Percentiles rank a stretch among this genome's conserved stretches.
phyloP scores from a whole-genome alignment of 2,329 filamentous ascomycete species.

The Aspergillus melleus region DNA sequence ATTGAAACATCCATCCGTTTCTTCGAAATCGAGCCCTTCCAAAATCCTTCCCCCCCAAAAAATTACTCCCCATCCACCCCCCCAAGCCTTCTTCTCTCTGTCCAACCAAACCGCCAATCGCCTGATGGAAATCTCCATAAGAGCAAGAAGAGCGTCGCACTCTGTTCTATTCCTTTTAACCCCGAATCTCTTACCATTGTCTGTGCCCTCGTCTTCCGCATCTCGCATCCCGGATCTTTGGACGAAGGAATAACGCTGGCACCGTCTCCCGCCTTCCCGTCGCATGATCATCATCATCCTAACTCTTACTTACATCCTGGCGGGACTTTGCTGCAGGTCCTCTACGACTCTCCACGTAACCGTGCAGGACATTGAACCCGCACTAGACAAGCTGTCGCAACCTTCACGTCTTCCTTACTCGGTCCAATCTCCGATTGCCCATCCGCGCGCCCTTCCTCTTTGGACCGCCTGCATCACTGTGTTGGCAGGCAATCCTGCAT shows the following conservation, averaged over 20 bases:
- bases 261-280: conserved; percentile 16
- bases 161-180: conserved; percentile 1
- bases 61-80: background rate
- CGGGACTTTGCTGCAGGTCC: conserved; percentile 27
- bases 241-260: conserved; percentile 16
- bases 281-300: conserved; percentile 25
- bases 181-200: background rate
- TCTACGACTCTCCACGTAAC: conserved; percentile 36
- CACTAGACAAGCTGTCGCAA: conserved; percentile 24
- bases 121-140: conserved; percentile 7
- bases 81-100: conserved; percentile 1
- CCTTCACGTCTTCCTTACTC: conserved; percentile 25
- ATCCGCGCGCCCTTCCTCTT: conserved; percentile 29
- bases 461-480: conserved; percentile 38
- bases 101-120: conserved; percentile 1
- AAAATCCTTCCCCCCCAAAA: conserved; percentile 21
- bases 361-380: conserved; percentile 31
- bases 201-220: conserved; percentile 10
- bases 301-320: conserved; percentile 24
- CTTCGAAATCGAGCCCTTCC: conserved; percentile 26
- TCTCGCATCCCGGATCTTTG: conserved; percentile 7
- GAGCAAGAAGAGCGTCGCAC: background rate
- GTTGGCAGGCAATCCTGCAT: conserved; percentile 37
- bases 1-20: conserved; percentile 28
- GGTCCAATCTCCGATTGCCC: conserved; percentile 32